phyloP scores from a whole-genome alignment of 2,329 filamentous ascomycete species.

The Exophiala xenobiotica region DNA sequence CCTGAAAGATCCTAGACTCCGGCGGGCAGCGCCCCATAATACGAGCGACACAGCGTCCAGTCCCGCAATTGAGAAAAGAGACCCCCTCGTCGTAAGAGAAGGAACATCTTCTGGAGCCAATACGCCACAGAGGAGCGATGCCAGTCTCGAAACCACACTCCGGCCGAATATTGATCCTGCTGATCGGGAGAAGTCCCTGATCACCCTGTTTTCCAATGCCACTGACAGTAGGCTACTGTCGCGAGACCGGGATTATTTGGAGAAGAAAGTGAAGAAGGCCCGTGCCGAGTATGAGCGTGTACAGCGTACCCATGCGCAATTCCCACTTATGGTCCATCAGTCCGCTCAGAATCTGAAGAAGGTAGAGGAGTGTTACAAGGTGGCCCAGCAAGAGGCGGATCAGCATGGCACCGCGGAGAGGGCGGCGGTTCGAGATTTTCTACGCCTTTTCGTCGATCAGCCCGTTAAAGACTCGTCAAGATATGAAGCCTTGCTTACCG shows the following conservation, averaged over 20 bases:
- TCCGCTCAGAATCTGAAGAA: slow-evolving; percentile 2
- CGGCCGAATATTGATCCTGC: not conserved
- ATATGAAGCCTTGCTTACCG: not conserved
- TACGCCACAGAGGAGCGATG: not conserved
- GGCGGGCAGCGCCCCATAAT: not conserved
- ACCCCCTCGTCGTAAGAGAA: not conserved
- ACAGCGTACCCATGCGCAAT: slow-evolving; percentile 1
- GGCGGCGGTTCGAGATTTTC: not conserved
- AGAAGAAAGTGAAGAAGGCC: not conserved
- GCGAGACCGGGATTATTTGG: slow-evolving; percentile 1
- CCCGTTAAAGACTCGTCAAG: not conserved
- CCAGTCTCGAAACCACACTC: not conserved
- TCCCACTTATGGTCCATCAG: slow-evolving; percentile 16
- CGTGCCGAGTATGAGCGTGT: slow-evolving; percentile 7
- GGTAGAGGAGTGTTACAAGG: slow-evolving; percentile 2
- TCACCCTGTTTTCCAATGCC: not conserved
- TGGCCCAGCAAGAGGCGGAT: slow-evolving; percentile 3
- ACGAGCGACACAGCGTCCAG: not conserved
- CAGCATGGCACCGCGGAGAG: not conserved
- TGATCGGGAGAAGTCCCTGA: slow-evolving; percentile 5
- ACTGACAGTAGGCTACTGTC: not conserved
- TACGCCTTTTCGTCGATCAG: slow-evolving; percentile 4
- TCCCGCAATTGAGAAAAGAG: not conserved
- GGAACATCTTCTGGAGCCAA: not conserved
- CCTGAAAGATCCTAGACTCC: slow-evolving; percentile 12